Base-by-base conservation (phyloP, 768 basidiomycete genomes). In the Boletus edulis region DNA sequence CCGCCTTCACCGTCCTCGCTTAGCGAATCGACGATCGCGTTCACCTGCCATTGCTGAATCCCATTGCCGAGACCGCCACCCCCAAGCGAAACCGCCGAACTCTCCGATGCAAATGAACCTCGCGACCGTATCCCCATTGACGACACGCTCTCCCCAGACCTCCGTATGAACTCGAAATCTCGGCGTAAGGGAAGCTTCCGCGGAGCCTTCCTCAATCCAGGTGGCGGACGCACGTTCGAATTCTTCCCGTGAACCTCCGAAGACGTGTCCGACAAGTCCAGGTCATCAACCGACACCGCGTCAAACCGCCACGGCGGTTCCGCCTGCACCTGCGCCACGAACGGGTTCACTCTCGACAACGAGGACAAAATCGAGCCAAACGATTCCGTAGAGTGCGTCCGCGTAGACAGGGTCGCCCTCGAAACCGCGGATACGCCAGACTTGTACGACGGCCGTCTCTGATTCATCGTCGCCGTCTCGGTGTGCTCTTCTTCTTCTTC, bases 21-120 rank as follows among this genome's bases (percentile, higher is more conserved):
- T 59, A 89, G 73, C 38, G 81, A 84, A 46, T 91, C 87, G 12
- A 92, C 77, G 38, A 92, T 72, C 27, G 87, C 85, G 64, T 89
- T 88, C 71, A 90, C 75, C 61, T 92, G 91, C 91, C 91, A 93
- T 51, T 84, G 83, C n/a, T 85, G 82, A 17, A 91, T 83, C 29
- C 72, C 73, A 17, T 59, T 60, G 24, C 71, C 69, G 6, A 72
- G 57, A 1, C 73, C 66, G 5, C 46, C 77, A 3, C 77, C 80
- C 5, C 81, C 68, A 11, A 73, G 61, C 49, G 77, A 74, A 10
- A 52, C 57, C 29, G 35, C 58, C 38, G 66, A 71, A 42, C 62
- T 76, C 51, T 70, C 80, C 31, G 81, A 87, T 22, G 74, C 76
- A 51, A 84, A 69, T 3, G 86, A 87, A 38, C 81, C 81, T 38